Evolutionary conservation across 2,329 filamentous ascomycete genomes (phyloP), one percentile per base, ranked within the genome.

Genomic region (Aquanectria penicillioides): DNA sequence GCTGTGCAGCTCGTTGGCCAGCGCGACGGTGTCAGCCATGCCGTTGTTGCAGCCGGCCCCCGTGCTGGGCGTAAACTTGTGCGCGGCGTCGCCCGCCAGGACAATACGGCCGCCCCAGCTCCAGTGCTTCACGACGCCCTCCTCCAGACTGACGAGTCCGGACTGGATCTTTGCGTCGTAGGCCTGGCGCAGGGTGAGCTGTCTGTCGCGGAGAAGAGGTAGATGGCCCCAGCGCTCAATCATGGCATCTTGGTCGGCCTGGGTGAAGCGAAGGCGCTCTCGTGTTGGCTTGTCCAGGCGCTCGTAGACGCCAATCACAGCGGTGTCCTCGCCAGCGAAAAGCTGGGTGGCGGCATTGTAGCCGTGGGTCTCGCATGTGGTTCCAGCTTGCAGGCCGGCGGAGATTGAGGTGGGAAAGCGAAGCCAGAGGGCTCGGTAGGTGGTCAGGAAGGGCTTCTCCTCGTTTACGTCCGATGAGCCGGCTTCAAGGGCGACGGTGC

Each of bases 11-110:
- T 64, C 61, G 46, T 76, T 76, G 47, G 61, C 60, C 1, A 76
- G 57, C 0, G 59, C 65, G 5, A 74, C 67, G 1, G 74, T 53
- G 12, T 77, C 75, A 28, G 74, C 68, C 1, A 78, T 64, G 0
- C 71, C 76, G 17, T 71, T 72, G 61, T 78, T 77, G 31, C 71
- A 72, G 0, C 76, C 76, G 0, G 69, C 65, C 0, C 74, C 75
- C 0, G 73, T 66, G 43, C 73, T 76, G 0, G 77, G 74, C 0
- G 75, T 77, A 47, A 74, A 73, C 34, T 78, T 78, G 54, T 79
- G 77, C 1, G 68, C 70, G 0, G 77, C 63, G 34, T 79, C 77
- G 0, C 77, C 77, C 0, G 64, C 70, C 1, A 79, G 71, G 2
- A 75, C 75, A 7, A 78, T 61, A 1, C 73, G 65, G 2, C 75